These are phyloP conservation scores for Peniophora sp. DNA, from an alignment of 1,284 basidiomycete species.

Conservation along the genomic window DNA sequence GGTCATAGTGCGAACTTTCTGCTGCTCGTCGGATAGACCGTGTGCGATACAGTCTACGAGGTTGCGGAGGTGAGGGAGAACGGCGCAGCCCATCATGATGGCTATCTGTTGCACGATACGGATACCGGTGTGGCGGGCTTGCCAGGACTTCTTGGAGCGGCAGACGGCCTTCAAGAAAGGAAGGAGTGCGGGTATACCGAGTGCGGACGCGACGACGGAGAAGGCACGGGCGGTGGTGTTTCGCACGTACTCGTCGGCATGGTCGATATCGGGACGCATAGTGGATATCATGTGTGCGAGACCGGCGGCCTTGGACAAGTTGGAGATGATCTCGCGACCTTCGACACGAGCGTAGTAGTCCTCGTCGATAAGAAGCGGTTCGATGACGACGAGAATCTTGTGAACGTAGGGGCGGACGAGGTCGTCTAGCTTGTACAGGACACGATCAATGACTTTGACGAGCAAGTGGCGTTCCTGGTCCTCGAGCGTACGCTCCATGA, in stretches of 20 bases:
- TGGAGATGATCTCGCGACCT: conserved; percentile 98
- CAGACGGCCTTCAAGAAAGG: conserved; percentile 99
- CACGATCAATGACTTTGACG: conserved; percentile 99
- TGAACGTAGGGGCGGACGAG: conserved; percentile 98
- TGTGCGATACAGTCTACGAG: conserved; percentile 96
- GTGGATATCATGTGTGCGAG: conserved; percentile 99
- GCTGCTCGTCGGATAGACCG: conserved; percentile 95
- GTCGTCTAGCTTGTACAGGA: conserved; percentile 98
- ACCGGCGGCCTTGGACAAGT: conserved; percentile 97
- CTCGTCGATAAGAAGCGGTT: conserved; percentile 97
- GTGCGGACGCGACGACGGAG: conserved; percentile 96
- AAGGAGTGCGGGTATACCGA: conserved; percentile 94
- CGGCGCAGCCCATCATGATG: conserved; percentile 99
- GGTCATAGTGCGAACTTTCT: conserved; percentile 99
- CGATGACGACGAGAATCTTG: conserved; percentile 99
- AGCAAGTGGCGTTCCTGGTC: conserved; percentile 98
- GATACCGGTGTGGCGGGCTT: conserved; percentile 98
- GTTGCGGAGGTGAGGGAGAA: conserved; percentile 94
- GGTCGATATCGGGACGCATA: conserved; percentile 99
- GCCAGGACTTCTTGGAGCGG: conserved; percentile 99
- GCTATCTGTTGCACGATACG: conserved; percentile 99
- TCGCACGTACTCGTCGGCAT: conserved; percentile 98
- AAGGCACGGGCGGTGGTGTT: conserved; percentile 99
- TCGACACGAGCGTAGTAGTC: conserved; percentile 99
- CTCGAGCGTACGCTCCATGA: conserved; percentile 98